Conservation (phyloP, 2,329 filamentous ascomycete species). For the Penicillium sp. region DNA sequence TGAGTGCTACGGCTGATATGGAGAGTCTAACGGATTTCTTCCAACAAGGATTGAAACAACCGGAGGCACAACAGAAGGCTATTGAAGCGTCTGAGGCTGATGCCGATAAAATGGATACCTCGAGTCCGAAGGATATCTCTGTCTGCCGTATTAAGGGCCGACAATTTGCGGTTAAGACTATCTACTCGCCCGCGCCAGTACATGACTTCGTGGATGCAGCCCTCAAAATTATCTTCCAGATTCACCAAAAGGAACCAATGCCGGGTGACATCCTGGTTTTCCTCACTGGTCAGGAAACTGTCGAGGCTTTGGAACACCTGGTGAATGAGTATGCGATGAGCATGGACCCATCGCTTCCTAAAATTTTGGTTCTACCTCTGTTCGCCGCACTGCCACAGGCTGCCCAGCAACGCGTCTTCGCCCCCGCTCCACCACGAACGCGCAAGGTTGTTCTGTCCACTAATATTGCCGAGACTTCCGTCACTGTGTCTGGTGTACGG, state of each 20-base stretch:
- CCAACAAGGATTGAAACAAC: constrained; percentile 32
- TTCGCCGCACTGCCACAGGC: constrained; percentile 88
- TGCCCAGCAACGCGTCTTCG: constrained; percentile 83
- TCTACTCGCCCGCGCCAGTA: constrained; percentile 71
- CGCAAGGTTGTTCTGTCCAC: constrained; percentile 90
- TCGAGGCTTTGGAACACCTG: constrained; percentile 75
- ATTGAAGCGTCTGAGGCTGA: constrained; percentile 10
- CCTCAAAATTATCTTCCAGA: constrained; percentile 77
- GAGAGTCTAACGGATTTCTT: constrained; percentile 78
- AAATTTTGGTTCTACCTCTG: constrained; percentile 69
- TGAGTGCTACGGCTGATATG: constrained; percentile 95
- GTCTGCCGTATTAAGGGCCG: constrained; percentile 76
- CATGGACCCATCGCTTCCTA: constrained; percentile 71
- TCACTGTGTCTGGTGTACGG: constrained; percentile 89
- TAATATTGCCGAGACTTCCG: constrained; percentile 98
- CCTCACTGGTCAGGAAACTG: constrained; percentile 87
- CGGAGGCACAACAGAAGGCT: constrained; percentile 13
- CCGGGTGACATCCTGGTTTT: constrained; percentile 94
- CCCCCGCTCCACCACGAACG: constrained; percentile 69
- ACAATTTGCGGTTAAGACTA: constrained; percentile 78
- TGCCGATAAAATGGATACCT: constrained; percentile 25
- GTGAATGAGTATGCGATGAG: constrained; percentile 76
- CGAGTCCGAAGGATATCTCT: constrained; percentile 52
- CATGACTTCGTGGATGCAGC: constrained; percentile 80
- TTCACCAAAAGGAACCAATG: constrained; percentile 84